Percentiles rank a stretch among this genome's conserved stretches.
Conservation (phyloP, 768 basidiomycete species). For the Brasilioporus rufonigricans region DNA sequence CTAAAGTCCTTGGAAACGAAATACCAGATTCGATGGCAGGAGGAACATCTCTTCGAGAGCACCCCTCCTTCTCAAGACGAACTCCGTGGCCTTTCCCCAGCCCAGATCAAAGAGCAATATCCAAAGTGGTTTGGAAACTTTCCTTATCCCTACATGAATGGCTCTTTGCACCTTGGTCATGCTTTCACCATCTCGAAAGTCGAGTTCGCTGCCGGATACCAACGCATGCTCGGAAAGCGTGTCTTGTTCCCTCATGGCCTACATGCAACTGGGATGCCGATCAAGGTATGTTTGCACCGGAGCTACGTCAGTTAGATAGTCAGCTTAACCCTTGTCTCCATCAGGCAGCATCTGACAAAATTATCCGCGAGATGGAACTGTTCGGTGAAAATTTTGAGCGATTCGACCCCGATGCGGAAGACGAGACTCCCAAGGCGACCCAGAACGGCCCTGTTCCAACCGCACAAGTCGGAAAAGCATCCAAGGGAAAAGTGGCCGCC, state of each 20-base stretch:
- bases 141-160: constrained; percentile 98
- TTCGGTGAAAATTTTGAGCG: constrained; percentile 88
- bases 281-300: constrained; percentile 70
- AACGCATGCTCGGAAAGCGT: constrained; percentile 92
- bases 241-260: constrained; percentile 97
- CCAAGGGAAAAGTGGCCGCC: constrained; percentile 92
- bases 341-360: constrained; percentile 95
- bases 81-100: constrained; percentile 57
- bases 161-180: constrained; percentile 94
- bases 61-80: constrained; percentile 73
- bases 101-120: constrained; percentile 68
- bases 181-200: constrained; percentile 98
- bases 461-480: constrained; percentile 73
- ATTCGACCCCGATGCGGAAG: constrained; percentile 43
- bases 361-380: constrained; percentile 94
- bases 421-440: constrained; percentile 40
- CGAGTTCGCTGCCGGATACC: constrained; percentile 93
- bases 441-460: constrained; percentile 39
- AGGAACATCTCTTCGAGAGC: constrained; percentile 78
- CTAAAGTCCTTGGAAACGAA: constrained; percentile 78
- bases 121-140: constrained; percentile 99
- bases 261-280: constrained; percentile 98
- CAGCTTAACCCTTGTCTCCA: not conserved
- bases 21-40: constrained; percentile 81
- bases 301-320: not conserved